Evolutionary conservation across 2,329 filamentous ascomycete species (phyloP), one percentile per base, ranked within the genome.

Genomic region (Microdochium trichocladiopsis): DNA sequence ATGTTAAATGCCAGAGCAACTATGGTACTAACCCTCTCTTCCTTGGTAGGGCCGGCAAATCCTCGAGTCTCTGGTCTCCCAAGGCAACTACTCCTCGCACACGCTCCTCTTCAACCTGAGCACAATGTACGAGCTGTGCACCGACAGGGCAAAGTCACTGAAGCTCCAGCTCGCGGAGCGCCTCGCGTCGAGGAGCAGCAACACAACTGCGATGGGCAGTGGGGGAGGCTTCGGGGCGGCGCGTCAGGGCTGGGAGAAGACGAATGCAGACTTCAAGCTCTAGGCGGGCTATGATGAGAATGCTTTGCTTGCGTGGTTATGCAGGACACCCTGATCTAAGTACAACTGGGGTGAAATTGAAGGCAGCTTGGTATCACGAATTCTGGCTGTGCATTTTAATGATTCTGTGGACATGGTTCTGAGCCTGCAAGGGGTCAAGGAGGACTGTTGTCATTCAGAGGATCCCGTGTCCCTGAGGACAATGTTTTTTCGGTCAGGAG

Each of bases 61-160:
- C 1, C 72, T 96, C 2, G 86, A 93, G 61, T 69, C 72, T 0
- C 70, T 95, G 11, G 74, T 91, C 0, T 75, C 82, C 2, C 66
- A 73, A 1, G 81, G 84, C 1, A 31, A 31, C 8, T 74, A 82
- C 41, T 80, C 83, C 0, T 96, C 93, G 53, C 85, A 88, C 56
- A 88, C 88, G 1, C 71, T 96, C 2, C 80, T 95, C 0, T 95
- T 96, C 70, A 97, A 97, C 65, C 70, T 99, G 12, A 84, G 86
- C 11, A 97, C 93, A 0, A 82, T 96, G 61, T 97, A 95, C 65
- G 94, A 97, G 69, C 77, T 97, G 8, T 94, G 88, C 65, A 92
- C 88, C 0, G 92, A 97, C 60, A 79, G 81, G 56, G 82, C 89
- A 43, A 75, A 81, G 49, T 78, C 78, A 12, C 69, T 87, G 60